phyloP scores from a whole-genome alignment of 352 stramenopile genomes.

The Phytophthora tentaculata region DNA sequence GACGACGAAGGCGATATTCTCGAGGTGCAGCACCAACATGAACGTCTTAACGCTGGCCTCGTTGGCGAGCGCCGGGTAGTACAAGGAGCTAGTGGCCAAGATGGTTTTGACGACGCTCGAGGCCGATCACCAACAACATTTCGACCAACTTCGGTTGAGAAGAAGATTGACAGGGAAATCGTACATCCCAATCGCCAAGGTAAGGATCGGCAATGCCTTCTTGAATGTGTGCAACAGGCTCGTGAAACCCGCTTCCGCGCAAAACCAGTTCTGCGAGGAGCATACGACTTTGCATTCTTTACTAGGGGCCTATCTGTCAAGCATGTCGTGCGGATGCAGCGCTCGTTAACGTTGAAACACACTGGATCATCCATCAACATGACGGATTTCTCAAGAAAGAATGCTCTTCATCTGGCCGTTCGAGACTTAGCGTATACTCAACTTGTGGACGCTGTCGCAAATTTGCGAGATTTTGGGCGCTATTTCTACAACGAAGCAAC shows the following conservation, averaged over 20 bases:
- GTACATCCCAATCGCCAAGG: constrained; percentile 7
- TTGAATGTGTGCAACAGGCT: constrained; percentile 17
- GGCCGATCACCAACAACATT: constrained; percentile 3
- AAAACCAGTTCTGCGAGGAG: constrained; percentile 1
- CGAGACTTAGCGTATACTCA: neutral
- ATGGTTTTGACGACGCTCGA: too few relatives aligned
- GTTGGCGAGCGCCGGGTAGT: too few relatives aligned
- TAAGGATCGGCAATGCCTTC: constrained; percentile 19
- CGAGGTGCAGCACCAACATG: too few relatives aligned
- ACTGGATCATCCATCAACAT: neutral
- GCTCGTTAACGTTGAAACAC: too few relatives aligned
- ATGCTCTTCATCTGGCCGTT: neutral
- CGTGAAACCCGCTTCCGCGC: neutral
- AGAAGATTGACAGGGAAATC: constrained; percentile 4
- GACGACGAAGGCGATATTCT: too few relatives aligned
- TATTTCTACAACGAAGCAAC: constrained; percentile 26
- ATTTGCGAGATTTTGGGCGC: neutral
- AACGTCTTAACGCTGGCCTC: too few relatives aligned
- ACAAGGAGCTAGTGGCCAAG: too few relatives aligned
- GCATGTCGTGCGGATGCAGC: neutral
- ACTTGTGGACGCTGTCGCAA: neutral
- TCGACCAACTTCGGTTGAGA: neutral
- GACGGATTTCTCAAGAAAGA: constrained; percentile 20
- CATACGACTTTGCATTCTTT: constrained; percentile 16
- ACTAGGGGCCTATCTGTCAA: constrained; percentile 1